Evolutionary conservation across 2,329 filamentous ascomycete species (phyloP).

Genomic region (Venturia asperata): DNA sequence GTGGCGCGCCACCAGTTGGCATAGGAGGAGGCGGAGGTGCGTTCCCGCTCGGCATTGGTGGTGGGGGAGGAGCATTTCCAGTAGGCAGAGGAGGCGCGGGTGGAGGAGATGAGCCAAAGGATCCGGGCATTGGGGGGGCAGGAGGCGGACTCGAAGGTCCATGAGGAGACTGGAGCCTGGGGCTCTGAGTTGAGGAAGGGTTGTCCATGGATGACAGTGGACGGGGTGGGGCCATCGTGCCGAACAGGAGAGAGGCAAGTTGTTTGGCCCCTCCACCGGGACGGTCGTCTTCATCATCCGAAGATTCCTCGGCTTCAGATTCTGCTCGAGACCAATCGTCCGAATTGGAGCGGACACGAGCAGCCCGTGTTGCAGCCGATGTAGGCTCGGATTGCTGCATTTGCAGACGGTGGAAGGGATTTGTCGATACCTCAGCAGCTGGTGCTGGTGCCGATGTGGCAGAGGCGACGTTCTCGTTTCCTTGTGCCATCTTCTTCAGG

Average conservation of each 20-base stretch:
- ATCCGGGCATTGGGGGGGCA: slow-evolving; percentile 29
- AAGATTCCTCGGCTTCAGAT: slow-evolving; percentile 63
- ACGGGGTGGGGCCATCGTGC: slow-evolving; percentile 90
- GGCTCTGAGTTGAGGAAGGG: slow-evolving; percentile 46
- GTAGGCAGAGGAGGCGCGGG: slow-evolving; percentile 28
- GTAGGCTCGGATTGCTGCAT: slow-evolving; percentile 48
- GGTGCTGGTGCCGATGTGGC: slow-evolving; percentile 37
- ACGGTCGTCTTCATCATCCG: slow-evolving; percentile 67
- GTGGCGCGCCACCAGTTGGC: slow-evolving; percentile 28
- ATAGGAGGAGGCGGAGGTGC: slow-evolving; percentile 43
- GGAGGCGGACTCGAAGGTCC: slow-evolving; percentile 36
- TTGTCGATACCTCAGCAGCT: slow-evolving; percentile 64
- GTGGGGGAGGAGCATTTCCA: slow-evolving; percentile 38
- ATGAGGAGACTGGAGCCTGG: slow-evolving; percentile 37
- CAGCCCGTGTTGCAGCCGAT: slow-evolving; percentile 44
- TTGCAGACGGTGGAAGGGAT: slow-evolving; percentile 87
- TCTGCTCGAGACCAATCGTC: slow-evolving; percentile 80
- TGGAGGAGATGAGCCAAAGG: slow-evolving; percentile 38
- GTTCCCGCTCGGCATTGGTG: slow-evolving; percentile 37
- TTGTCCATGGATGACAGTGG: slow-evolving; percentile 77
- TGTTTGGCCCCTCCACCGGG: slow-evolving; percentile 81
- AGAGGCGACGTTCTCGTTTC: slow-evolving; percentile 36
- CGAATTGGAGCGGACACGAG: slow-evolving; percentile 44
- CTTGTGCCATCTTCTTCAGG: slow-evolving; percentile 78
- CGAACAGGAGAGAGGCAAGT: slow-evolving; percentile 89